Conservation (phyloP, 495 filamentous ascomycete species). For the Daldinia vernicosa region DNA sequence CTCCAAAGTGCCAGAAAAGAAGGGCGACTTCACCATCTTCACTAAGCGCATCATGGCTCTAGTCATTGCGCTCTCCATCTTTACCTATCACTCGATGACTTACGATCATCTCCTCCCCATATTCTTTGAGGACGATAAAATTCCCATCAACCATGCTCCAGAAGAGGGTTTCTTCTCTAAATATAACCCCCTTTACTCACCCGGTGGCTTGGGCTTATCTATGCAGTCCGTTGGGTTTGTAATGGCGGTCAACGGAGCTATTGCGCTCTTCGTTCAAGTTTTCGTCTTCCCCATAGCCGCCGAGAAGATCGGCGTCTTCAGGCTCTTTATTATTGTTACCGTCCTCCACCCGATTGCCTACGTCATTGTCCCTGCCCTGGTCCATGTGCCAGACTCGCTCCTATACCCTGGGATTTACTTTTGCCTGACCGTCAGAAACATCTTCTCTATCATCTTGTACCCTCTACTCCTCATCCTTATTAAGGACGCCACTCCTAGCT, state of each 20-base stretch:
- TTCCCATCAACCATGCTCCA: constrained; percentile 29
- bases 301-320: constrained; percentile 76
- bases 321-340: constrained; percentile 75
- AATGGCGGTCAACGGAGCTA: constrained; percentile 80
- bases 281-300: constrained; percentile 77
- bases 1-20: constrained; percentile 46
- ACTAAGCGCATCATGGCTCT: constrained; percentile 73
- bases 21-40: constrained; percentile 61
- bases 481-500: constrained; percentile 80
- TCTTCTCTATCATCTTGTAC: constrained; percentile 79
- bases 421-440: constrained; percentile 75
- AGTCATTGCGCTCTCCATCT: constrained; percentile 77
- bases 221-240: constrained; percentile 78
- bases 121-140: constrained; percentile 77
- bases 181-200: constrained; percentile 63
- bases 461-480: constrained; percentile 83
- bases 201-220: constrained; percentile 78
- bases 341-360: constrained; percentile 79
- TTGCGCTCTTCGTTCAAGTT: constrained; percentile 81
- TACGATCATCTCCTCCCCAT: constrained; percentile 87
- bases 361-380: constrained; percentile 75
- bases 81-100: constrained; percentile 89
- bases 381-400: constrained; percentile 65
- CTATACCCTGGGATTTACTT: constrained; percentile 76
- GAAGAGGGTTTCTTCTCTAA: constrained; percentile 27